Base-by-base conservation (phyloP, 2,329 filamentous ascomycete genomes). In the Periconia sp. region DNA sequence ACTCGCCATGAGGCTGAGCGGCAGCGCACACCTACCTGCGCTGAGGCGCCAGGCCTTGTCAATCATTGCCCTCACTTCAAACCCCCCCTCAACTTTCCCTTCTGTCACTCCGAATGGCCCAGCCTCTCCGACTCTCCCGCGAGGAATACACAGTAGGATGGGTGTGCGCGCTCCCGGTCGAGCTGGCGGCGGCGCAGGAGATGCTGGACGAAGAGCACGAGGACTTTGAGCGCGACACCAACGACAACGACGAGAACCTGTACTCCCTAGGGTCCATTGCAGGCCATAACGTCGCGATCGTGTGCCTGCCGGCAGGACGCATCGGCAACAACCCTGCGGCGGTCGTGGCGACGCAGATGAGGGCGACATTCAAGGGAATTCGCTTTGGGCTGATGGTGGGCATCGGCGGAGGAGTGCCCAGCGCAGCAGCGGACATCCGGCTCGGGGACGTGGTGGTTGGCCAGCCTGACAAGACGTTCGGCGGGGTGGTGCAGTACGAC, bases 161-260 rank as follows among this genome's bases (percentile, higher is more conserved):
- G 66, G 44, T 71, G 6, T 63, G 64, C 41, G 65, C 65, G 1
- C 50, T 72, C 6, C 53, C 52, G 2, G 34, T 57, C 28, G 68
- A 72, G 44, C 57, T 62, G 26, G 53, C 63, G 5, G 66, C 63
- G 0, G 57, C 61, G 4, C 46, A 51, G 31, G 54, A 47, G 12
- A 56, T 68, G 53, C 55, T 71, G 1, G 66, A 71, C 38, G 41
- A 54, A n/a, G 32, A 51, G 16, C 54, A 68, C 36, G 36, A 46
- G 1, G 12, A 36, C 18, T 39, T 59, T 13, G 22, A 43, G 21
- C 8, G 60, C 67, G 3, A 63, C 63, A 13, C 51, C 45, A 2
- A 31, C 54, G 9, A 61, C 69, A 46, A 34, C 39, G 28, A 37
- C 54, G 12, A 61, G 69, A 48, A 38, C 42, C 4, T 31, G 19